Evolutionary conservation across 2,329 filamentous ascomycete genomes (phyloP), one percentile per base, ranked within the genome.

Genomic region (Alternaria arbusti): DNA sequence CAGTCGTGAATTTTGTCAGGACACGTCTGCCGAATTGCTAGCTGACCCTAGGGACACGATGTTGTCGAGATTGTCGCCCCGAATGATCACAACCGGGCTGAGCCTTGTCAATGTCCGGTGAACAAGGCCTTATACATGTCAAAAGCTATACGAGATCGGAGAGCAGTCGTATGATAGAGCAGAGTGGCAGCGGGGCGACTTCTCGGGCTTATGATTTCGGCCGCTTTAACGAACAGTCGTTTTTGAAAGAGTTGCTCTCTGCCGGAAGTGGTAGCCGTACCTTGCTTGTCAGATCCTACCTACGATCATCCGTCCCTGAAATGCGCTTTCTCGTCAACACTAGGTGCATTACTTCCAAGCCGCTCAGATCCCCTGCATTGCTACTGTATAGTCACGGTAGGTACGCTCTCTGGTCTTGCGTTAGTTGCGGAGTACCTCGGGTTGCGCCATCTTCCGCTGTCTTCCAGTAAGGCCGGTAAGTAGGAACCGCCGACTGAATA

Each of bases 401-500:
- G 36, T 25, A 46, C 15, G 51, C 43, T 40, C 22, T 45, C 40
- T 30, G n/a, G 28, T n/a, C 10, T 50, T 57, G 36, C 36, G 20
- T 40, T 43, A 61, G 30, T 32, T 43, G 59, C 26, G 45, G 54
- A 57, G 54, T 51, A 45, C 22, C 36, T 57, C 54, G 52, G 45
- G 59, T 36, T 57, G 52, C 59, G 54, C 54, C 59, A 57, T 55
- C 22, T 61, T 57, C 46, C 46, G 52, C 54, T 6, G 15, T 45
- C 59, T 57, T 44, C 59, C 26, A 50, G 22, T 25, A 50, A 56
- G 51, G 44, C 43, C 23, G 30, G 44, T 46, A 26, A 15, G 13
- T n/a, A 22, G 23, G 17, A 28, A 20, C 26, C 17, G 23, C 32
- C 25, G 45, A 40, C 28, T 40, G 36, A 26, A 15, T 51, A 57